Base-by-base conservation (phyloP, 768 basidiomycete species). In the Boletus sensibilis region DNA sequence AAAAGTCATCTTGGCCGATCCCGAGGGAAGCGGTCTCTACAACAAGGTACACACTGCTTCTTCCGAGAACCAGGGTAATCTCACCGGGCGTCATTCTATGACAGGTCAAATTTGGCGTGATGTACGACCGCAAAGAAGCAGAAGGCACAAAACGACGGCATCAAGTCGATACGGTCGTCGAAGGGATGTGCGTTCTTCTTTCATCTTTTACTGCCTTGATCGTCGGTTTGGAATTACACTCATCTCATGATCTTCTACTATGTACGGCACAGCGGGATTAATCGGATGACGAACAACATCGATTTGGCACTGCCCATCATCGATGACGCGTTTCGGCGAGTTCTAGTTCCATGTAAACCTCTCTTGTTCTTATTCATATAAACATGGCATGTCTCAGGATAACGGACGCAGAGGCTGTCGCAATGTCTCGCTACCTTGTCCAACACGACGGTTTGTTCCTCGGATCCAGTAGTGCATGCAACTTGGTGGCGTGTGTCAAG, bases 111-210 rank as follows among this genome's bases (percentile, higher is more conserved):
- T 82, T 87, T 61, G 94, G 93, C 5, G 97, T 98, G 8, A 92
- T 99, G 94, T 99, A 87, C 66, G 91, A 96, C 67, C 78, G 73
- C n/a, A 91, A 82, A 60, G 96, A 99, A 76, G 86, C 85, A 39
- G 96, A 99, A 74, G 96, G 97, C 6, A 96, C 87, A 10, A 94
- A 92, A 66, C 74, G 97, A 64, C 78, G 96, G 55, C 92, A 96
- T 68, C 94, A 96, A 71, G 93, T 98, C 14, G 96, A 98, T 66
- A 96, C 94, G 1, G 85, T 97, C 18, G 93, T 97, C n/a, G 92
- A 93, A 74, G 91, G 92, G 56, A 92, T 94, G 88, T 90, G 23
- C 53, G 77, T 71, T 31, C 21, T 31, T 47, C 34, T 14, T 27
- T 51, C n/a, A 1, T 31, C 9, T 21, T 74, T 7, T 41, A 4